These are phyloP conservation scores for Macroventuria anomochaeta DNA, from an alignment of 2,329 filamentous ascomycete genomes.

Conservation along the genomic window DNA sequence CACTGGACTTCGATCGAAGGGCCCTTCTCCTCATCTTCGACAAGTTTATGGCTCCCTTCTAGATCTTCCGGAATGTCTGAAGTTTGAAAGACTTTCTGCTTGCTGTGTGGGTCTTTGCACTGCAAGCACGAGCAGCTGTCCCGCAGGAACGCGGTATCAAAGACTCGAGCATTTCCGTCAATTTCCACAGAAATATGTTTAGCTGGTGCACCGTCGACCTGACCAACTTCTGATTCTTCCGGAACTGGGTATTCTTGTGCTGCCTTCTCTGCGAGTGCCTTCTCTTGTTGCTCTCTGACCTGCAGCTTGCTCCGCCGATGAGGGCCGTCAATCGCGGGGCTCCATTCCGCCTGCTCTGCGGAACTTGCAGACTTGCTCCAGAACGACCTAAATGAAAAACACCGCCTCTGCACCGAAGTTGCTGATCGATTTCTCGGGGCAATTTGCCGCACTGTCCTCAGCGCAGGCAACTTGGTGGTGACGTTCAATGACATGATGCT, in stretches of 20 bases:
- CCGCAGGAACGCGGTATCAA: slow-evolving; percentile 55
- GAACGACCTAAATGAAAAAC: slow-evolving; percentile 29
- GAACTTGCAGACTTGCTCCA: slow-evolving; percentile 26
- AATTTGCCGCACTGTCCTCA: slow-evolving; percentile 12
- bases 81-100: slow-evolving; percentile 70
- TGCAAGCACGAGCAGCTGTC: slow-evolving; percentile 64
- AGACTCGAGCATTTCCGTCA: slow-evolving; percentile 37
- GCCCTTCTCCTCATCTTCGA: slow-evolving; percentile 49
- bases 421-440: slow-evolving; percentile 5
- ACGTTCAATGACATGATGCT: slow-evolving; percentile 39
- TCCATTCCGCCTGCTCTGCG: slow-evolving; percentile 27
- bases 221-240: slow-evolving; percentile 19
- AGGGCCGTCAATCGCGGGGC: slow-evolving; percentile 30
- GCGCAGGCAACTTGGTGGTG: slow-evolving; percentile 28
- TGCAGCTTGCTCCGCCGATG: slow-evolving; percentile 29
- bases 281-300: slow-evolving; percentile 26
- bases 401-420: slow-evolving; percentile 4
- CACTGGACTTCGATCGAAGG: slow-evolving; percentile 65
- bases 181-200: slow-evolving; percentile 43
- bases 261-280: slow-evolving; percentile 19
- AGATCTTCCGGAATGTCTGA: slow-evolving; percentile 64
- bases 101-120: slow-evolving; percentile 65
- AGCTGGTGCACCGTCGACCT: slow-evolving; percentile 33
- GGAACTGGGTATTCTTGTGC: slow-evolving; percentile 14
- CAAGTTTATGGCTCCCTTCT: slow-evolving; percentile 44